A percentile compares a stretch with the other conserved stretches of the same genome.
phyloP scores from a whole-genome alignment of 177 flowering plant species.

The Vitis hybrid region DNA sequence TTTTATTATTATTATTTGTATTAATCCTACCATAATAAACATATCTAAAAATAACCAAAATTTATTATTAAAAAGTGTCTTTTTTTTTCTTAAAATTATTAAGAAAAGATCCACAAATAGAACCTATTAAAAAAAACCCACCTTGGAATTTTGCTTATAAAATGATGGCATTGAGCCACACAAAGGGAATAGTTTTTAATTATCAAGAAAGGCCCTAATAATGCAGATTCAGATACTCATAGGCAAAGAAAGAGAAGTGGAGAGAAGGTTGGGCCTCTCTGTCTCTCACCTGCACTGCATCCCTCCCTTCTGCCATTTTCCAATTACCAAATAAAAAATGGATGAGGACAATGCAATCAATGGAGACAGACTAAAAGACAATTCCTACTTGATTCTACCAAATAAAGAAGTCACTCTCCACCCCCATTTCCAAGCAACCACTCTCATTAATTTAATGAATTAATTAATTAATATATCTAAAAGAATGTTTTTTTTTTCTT shows the following conservation, averaged over 20 bases:
- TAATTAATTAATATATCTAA: not conserved
- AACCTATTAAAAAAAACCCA: not conserved
- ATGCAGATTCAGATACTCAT: not conserved
- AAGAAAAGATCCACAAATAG: no score
- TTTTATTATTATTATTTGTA: no score
- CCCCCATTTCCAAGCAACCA: no score
- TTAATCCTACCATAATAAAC: no score
- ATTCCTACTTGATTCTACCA: conserved; percentile 4
- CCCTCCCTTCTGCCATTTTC: not conserved
- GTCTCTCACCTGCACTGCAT: not conserved
- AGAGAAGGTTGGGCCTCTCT: not conserved
- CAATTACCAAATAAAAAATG: not conserved
- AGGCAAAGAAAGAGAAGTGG: not conserved
- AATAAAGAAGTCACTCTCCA: not conserved
- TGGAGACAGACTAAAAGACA: conserved; percentile 7
- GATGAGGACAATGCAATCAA: conserved; percentile 9
- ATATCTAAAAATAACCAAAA: no score
- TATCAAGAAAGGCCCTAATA: not conserved
- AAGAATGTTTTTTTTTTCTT: not conserved
- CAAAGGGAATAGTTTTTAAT: not conserved
- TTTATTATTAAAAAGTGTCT: not conserved
- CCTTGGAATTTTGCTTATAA: not conserved
- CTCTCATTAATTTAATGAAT: not conserved
- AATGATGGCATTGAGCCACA: not conserved
- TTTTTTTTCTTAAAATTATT: not conserved